Evolutionary conservation across 2,329 filamentous ascomycete species (phyloP).

Genomic region (Corynespora cassiicola): DNA sequence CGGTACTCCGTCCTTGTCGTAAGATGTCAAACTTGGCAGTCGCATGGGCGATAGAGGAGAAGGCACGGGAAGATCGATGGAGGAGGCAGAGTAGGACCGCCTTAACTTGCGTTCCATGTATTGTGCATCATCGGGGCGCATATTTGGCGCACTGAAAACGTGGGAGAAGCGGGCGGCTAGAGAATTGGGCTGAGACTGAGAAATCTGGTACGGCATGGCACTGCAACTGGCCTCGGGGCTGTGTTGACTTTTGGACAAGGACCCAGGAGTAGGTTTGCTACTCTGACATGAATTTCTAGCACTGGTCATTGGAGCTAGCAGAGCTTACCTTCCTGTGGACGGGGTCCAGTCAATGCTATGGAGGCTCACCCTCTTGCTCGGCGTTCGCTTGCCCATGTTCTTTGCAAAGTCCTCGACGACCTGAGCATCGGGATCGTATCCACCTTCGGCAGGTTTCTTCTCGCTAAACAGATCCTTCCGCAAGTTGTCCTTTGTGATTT

Average conservation of each 20-base stretch:
- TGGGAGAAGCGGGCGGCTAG: slow-evolving; percentile 25
- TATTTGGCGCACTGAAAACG: slow-evolving; percentile 38
- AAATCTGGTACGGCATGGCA: slow-evolving; percentile 30
- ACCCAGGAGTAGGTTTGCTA: slow-evolving; percentile 35
- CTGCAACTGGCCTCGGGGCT: slow-evolving; percentile 13
- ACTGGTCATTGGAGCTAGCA: too few relatives aligned
- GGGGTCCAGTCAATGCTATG: slow-evolving; percentile 43
- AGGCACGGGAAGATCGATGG: slow-evolving; percentile 27
- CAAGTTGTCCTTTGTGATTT: slow-evolving; percentile 37
- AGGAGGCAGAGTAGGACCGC: slow-evolving; percentile 39
- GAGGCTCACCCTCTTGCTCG: slow-evolving; percentile 40
- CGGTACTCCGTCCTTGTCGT: slow-evolving; percentile 26
- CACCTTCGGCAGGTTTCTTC: slow-evolving; percentile 39
- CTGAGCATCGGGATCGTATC: slow-evolving; percentile 47
- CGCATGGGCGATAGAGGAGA: slow-evolving; percentile 29
- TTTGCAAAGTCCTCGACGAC: slow-evolving; percentile 39
- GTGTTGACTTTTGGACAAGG: slow-evolving; percentile 22
- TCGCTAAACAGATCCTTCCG: slow-evolving; percentile 40
- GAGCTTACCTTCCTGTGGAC: slow-evolving; percentile 31
- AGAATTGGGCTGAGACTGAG: slow-evolving; percentile 17
- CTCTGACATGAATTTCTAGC: too few relatives aligned
- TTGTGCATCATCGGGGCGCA: slow-evolving; percentile 22
- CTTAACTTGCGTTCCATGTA: slow-evolving; percentile 26
- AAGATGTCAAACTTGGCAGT: slow-evolving; percentile 33
- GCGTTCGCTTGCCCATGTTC: slow-evolving; percentile 34